Conservation (phyloP, 1,284 basidiomycete genomes). For the Amylostereum areolatum region DNA sequence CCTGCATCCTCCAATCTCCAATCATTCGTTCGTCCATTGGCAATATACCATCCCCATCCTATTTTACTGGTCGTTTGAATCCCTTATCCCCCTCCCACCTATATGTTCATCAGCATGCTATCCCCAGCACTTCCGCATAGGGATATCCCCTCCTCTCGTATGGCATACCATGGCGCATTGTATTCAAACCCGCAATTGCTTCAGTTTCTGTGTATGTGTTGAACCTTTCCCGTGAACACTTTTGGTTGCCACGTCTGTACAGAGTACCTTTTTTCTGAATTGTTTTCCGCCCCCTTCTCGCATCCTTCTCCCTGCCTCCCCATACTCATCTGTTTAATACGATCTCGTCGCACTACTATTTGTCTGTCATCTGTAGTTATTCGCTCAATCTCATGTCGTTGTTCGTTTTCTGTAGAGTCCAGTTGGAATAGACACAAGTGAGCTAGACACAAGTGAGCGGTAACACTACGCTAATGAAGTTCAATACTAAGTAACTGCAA, state of each 20-base stretch:
- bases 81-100: slow-evolving; percentile 4
- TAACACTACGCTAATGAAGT: too few species aligned
- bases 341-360: slow-evolving; percentile 52
- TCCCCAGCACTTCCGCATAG: slow-evolving; percentile 13
- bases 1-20: too few species aligned
- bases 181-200: slow-evolving; percentile 17
- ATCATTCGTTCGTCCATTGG: too few species aligned
- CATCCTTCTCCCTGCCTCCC: slow-evolving; percentile 19
- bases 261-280: slow-evolving; percentile 22
- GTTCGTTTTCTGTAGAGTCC: slow-evolving; percentile 4
- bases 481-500: too few species aligned
- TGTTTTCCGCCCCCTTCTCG: background rate
- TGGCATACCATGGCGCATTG: slow-evolving; percentile 20
- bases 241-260: slow-evolving; percentile 32
- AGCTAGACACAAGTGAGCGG: too few species aligned
- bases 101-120: slow-evolving; percentile 16
- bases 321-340: slow-evolving; percentile 32
- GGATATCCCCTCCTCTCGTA: slow-evolving; percentile 10
- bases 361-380: slow-evolving; percentile 65
- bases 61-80: slow-evolving; percentile 11
- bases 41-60: background rate
- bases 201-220: slow-evolving; percentile 22
- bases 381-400: slow-evolving; percentile 29
- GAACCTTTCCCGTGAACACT: slow-evolving; percentile 27
- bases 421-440: too few species aligned